Conservation (phyloP, 2,329 filamentous ascomycete species). For the Calonectria pseudoturangicola region DNA sequence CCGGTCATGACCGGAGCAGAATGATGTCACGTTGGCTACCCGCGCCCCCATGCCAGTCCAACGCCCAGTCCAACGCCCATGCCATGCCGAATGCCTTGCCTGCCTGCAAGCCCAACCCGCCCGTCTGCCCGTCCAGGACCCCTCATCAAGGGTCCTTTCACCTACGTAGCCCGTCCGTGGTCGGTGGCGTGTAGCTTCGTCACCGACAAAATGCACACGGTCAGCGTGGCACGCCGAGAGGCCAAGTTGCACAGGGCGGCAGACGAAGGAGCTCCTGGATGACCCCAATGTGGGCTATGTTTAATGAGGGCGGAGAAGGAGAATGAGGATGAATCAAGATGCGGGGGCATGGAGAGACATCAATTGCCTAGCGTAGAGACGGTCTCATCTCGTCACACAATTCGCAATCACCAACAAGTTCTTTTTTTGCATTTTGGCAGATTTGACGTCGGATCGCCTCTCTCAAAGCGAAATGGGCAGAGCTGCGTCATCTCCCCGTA, state of each 20-base stretch:
- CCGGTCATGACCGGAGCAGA: slow-evolving; percentile 39
- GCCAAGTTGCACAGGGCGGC: slow-evolving; percentile 31
- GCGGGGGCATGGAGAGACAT: slow-evolving; percentile 23
- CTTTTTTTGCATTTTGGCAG: not conserved
- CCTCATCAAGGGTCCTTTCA: slow-evolving; percentile 26
- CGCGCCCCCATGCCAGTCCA: slow-evolving; percentile 34
- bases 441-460: slow-evolving; percentile 17
- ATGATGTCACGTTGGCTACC: slow-evolving; percentile 39
- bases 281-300: slow-evolving; percentile 25
- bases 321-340: slow-evolving; percentile 12
- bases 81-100: slow-evolving; percentile 16
- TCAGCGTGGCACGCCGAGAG: slow-evolving; percentile 37
- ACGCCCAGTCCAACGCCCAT: slow-evolving; percentile 28
- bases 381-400: slow-evolving; percentile 23
- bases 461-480: not conserved
- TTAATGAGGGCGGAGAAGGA: slow-evolving; percentile 24
- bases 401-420: slow-evolving; percentile 2
- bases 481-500: slow-evolving; percentile 17
- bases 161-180: slow-evolving; percentile 19
- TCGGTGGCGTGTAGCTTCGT: slow-evolving; percentile 33
- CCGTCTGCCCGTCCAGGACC: slow-evolving; percentile 20
- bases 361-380: slow-evolving; percentile 24
- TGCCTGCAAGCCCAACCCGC: slow-evolving; percentile 21
- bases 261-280: slow-evolving; percentile 21
- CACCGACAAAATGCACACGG: slow-evolving; percentile 33